Base-by-base conservation (phyloP, 257 asterid genomes). In the Avicennia marina region DNA sequence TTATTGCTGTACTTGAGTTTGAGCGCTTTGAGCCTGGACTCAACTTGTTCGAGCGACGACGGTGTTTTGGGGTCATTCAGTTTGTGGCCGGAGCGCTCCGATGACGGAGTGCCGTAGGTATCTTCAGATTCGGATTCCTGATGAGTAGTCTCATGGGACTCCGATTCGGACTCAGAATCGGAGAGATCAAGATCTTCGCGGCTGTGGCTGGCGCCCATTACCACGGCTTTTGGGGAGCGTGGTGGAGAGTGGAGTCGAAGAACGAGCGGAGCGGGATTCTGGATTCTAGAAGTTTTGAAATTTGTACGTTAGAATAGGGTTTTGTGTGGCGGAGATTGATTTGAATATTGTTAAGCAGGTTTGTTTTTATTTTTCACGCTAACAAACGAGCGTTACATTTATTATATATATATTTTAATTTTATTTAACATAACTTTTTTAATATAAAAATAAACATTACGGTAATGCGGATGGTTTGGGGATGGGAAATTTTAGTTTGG, bases 151-250 rank as follows among this genome's bases (percentile, higher is more conserved):
- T 76, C 75, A 29, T 69, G 80, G 41, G 83, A 66, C 36, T 86
- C 95, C 12, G 84, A 29, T 0, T 89, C 97, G 27, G n/a, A n/a
- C n/a, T n/a, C n/a, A n/a, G 94, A 79, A 10, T 89, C 95, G 4
- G 88, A 67, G 65, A 82, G 85, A 49, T 84, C 90, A 33, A 78
- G 74, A 71, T 84, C 86, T 62, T 72, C 84, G 3, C 84, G 86
- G 71, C 96, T 90, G 72, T 80, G 90, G 58, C 82, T 73, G 49
- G 94, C 94, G 6, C 98, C 98, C 98, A 90, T 90, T 38, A 27
- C 65, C 60, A 56, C 67, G 65, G 73, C 63, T 72, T 17, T 51
- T 7, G 61, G 8, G 66, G 18, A 36, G 47, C 41, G 41, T 7
- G n/a, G 49, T n/a, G 52, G 13, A 33, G 38, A 24, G 51, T n/a